Percentiles rank a stretch among this genome's conserved stretches.
These are phyloP conservation scores for Arthromyces matolae DNA, from an alignment of 768 basidiomycete genomes.

Conservation along the genomic window DNA sequence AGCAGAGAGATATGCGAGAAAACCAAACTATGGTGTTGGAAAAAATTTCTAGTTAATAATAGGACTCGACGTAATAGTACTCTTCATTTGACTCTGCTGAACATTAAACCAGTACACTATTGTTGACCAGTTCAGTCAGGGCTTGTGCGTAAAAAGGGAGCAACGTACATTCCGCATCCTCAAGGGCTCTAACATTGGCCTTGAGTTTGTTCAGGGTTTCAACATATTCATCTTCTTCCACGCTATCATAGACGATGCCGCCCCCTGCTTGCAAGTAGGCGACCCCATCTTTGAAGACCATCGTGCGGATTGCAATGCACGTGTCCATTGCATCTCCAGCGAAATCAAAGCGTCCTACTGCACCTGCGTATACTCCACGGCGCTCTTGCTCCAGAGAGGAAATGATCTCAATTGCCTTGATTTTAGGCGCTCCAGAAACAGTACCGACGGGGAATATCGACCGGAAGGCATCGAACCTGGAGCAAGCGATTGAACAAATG, in stretches of 20 bases:
- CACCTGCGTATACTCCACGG: conserved; percentile 94
- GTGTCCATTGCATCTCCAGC: conserved; percentile 94
- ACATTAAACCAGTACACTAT: conserved; percentile 70
- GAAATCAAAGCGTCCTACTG: conserved; percentile 97
- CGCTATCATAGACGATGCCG: conserved; percentile 95
- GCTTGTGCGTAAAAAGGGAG: background rate
- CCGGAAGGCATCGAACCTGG: conserved; percentile 95
- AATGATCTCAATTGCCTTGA: conserved; percentile 95
- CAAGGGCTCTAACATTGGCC: conserved; percentile 81
- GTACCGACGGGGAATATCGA: conserved; percentile 99
- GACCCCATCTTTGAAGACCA: conserved; percentile 91
- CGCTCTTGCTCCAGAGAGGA: conserved; percentile 83
- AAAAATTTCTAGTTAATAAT: too few species aligned
- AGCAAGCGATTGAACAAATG: conserved; percentile 4
- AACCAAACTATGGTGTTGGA: conserved; percentile 10
- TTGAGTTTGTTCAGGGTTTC: conserved; percentile 95
- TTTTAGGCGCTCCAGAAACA: conserved; percentile 97
- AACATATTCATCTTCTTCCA: conserved; percentile 94
- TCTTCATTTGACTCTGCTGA: conserved; percentile 42
- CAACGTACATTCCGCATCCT: conserved; percentile 74
- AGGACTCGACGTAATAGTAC: too few species aligned
- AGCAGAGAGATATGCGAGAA: conserved; percentile 16
- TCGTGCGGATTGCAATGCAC: conserved; percentile 97
- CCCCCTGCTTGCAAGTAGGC: conserved; percentile 95
- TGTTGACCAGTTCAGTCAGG: conserved; percentile 18